A percentile compares a stretch with the other conserved stretches of the same genome.
Conservation (phyloP, 192 early-diverging fungal genomes). For the Umbelopsis sp. region DNA sequence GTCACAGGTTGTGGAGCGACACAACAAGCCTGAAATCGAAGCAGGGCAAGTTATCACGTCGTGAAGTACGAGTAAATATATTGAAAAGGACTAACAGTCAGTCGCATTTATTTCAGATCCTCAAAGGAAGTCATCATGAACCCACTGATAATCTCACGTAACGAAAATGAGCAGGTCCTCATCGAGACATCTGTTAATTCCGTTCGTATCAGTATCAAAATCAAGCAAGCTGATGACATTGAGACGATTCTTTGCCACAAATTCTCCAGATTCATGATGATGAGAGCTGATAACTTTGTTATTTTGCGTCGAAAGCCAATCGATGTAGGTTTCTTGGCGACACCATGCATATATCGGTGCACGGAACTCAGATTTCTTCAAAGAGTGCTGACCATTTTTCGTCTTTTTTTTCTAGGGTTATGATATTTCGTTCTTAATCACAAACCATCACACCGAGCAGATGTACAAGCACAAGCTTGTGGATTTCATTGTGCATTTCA, state of each 20-base stretch:
- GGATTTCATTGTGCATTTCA: slow-evolving; percentile 98
- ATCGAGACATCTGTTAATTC: slow-evolving; percentile 95
- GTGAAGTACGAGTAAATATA: background rate
- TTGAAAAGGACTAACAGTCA: background rate
- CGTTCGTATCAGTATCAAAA: slow-evolving; percentile 90
- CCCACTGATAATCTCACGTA: slow-evolving; percentile 84
- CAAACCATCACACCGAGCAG: slow-evolving; percentile 96
- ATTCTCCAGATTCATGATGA: slow-evolving; percentile 97
- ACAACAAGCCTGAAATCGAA: slow-evolving; percentile 99
- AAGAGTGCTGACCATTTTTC: background rate
- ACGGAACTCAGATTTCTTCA: background rate
- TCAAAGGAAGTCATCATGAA: slow-evolving; percentile 87
- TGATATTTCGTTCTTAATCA: slow-evolving; percentile 96
- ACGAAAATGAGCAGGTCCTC: slow-evolving; percentile 91
- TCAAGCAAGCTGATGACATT: slow-evolving; percentile 98
- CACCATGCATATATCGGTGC: background rate
- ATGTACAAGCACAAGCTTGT: slow-evolving; percentile 99
- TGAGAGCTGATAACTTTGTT: slow-evolving; percentile 95
- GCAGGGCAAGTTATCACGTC: slow-evolving; percentile 60
- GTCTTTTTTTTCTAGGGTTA: slow-evolving; percentile 69
- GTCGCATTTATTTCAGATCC: slow-evolving; percentile 42
- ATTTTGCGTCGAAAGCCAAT: slow-evolving; percentile 91
- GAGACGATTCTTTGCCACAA: slow-evolving; percentile 94
- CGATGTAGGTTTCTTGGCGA: slow-evolving; percentile 52
- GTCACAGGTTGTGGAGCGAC: slow-evolving; percentile 95